phyloP scores from a whole-genome alignment of 371 early-diverging fungal genomes.

The Funneliformis caledonium region DNA sequence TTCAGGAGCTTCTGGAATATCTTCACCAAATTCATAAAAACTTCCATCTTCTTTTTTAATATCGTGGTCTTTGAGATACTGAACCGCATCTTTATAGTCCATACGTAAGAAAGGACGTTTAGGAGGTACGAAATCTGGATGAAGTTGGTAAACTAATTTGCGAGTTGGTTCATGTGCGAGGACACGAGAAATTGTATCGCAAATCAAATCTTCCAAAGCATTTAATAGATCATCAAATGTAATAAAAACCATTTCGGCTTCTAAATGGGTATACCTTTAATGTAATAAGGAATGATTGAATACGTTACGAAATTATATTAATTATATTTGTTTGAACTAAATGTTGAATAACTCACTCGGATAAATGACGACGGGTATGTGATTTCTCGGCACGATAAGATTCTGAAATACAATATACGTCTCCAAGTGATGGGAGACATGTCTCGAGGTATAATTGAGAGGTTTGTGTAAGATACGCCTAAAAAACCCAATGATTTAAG shows the following conservation, averaged over 20 bases:
- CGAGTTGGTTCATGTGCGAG: slow-evolving; percentile 78
- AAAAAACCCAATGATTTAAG: slow-evolving; percentile 27
- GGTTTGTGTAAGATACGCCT: slow-evolving; percentile 99
- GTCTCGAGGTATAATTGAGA: slow-evolving; percentile 99
- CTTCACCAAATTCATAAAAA: slow-evolving; percentile 96
- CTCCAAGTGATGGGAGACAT: slow-evolving; percentile 94
- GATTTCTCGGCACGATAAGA: slow-evolving; percentile 99
- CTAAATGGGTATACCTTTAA: slow-evolving; percentile 93
- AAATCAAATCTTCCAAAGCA: slow-evolving; percentile 89
- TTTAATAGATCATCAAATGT: slow-evolving; percentile 91
- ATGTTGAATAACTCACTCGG: slow-evolving; percentile 77
- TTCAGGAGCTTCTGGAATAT: slow-evolving; percentile 99
- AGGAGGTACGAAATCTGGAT: slow-evolving; percentile 90
- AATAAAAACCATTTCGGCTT: slow-evolving; percentile 98
- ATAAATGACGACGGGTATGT: slow-evolving; percentile 98
- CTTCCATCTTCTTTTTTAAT: slow-evolving; percentile 93
- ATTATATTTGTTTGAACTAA: slow-evolving; percentile 76
- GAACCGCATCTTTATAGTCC: slow-evolving; percentile 97
- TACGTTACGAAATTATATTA: background rate
- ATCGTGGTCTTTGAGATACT: slow-evolving; percentile 90
- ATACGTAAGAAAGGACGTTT: slow-evolving; percentile 95
- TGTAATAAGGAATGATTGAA: background rate
- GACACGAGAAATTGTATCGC: slow-evolving; percentile 84
- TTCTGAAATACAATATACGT: slow-evolving; percentile 97
- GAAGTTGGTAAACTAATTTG: slow-evolving; percentile 84